Evolutionary conservation across 2,329 filamentous ascomycete species (phyloP).

Genomic region (Aspergillus ibericus): DNA sequence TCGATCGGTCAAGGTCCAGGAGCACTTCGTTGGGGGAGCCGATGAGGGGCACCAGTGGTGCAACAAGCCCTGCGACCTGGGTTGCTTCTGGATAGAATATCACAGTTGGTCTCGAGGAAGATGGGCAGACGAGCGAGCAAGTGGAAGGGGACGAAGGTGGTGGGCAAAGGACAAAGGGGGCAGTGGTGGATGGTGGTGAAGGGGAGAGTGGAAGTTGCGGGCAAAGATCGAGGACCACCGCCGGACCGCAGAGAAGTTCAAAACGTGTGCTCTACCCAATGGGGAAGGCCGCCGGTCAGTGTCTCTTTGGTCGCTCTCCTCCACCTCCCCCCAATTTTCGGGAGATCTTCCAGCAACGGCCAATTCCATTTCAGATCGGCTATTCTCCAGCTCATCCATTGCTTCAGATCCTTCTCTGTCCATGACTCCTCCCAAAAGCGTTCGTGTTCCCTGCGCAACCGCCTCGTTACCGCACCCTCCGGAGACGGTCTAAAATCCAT

Average conservation of each 20-base stretch:
- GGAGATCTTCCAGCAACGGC: not conserved
- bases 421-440: not conserved
- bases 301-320: not conserved
- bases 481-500: not conserved
- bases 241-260: constrained; percentile 3
- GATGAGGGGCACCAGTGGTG: constrained; percentile 18
- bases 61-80: not conserved
- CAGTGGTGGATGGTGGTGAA: not conserved
- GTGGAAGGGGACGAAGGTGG: not conserved
- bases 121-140: not conserved
- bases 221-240: constrained; percentile 1
- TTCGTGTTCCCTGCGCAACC: not conserved
- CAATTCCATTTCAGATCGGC: not conserved
- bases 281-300: constrained; percentile 11
- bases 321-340: not conserved
- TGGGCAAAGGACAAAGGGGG: not conserved
- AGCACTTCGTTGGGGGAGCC: constrained; percentile 8
- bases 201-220: not conserved
- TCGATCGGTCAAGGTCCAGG: constrained; percentile 15
- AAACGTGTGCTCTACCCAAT: constrained; percentile 16
- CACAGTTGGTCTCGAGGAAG: not conserved
- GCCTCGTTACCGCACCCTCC: not conserved
- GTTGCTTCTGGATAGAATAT: not conserved
- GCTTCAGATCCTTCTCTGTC: not conserved
- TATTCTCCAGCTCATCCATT: too few species aligned